A percentile compares a stretch with the other conserved stretches of the same genome.
Evolutionary conservation across 805 yeast genomes (phyloP).

Genomic region (Metschnikowia kofuensis): DNA sequence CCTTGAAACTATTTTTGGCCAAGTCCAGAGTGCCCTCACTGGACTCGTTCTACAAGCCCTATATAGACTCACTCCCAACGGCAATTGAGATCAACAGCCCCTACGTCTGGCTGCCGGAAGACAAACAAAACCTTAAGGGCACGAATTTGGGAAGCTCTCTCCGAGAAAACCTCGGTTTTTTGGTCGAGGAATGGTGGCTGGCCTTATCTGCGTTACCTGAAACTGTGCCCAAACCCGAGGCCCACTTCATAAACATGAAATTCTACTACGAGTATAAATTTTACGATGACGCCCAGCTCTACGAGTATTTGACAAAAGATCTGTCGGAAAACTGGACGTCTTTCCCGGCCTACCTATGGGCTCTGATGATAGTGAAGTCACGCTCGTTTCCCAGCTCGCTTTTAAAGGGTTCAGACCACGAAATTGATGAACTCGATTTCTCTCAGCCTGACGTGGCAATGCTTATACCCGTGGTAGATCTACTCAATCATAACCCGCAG

Average conservation of each 20-base stretch:
- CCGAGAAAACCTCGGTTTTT: conserved; percentile 39
- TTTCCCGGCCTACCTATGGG: conserved; percentile 74
- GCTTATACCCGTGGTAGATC: conserved; percentile 74
- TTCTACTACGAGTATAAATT: conserved; percentile 43
- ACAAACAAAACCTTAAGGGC: conserved; percentile 53
- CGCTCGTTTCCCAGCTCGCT: conserved; percentile 78
- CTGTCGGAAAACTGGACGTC: conserved; percentile 51
- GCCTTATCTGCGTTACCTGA: conserved; percentile 31
- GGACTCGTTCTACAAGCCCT: conserved; percentile 25
- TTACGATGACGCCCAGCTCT: conserved; percentile 34
- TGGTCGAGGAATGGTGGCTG: conserved; percentile 64
- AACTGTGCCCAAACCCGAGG: conserved; percentile 26
- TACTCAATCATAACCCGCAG: conserved; percentile 67
- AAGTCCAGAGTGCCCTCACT: conserved; percentile 21
- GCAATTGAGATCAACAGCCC: conserved; percentile 55
- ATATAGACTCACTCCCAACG: conserved; percentile 33
- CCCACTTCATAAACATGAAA: conserved; percentile 40
- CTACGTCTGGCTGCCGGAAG: conserved; percentile 57
- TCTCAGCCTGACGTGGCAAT: conserved; percentile 51
- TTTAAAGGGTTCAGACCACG: conserved; percentile 32
- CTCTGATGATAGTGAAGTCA: conserved; percentile 64
- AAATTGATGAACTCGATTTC: conserved; percentile 18
- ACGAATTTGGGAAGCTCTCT: conserved; percentile 66
- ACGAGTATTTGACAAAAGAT: conserved; percentile 22
- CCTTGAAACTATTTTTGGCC: conserved; percentile 36